Percentiles rank a stretch among this genome's conserved stretches.
Conservation (phyloP, 2,329 filamentous ascomycete genomes). For the Colletotrichum eremochloae region DNA sequence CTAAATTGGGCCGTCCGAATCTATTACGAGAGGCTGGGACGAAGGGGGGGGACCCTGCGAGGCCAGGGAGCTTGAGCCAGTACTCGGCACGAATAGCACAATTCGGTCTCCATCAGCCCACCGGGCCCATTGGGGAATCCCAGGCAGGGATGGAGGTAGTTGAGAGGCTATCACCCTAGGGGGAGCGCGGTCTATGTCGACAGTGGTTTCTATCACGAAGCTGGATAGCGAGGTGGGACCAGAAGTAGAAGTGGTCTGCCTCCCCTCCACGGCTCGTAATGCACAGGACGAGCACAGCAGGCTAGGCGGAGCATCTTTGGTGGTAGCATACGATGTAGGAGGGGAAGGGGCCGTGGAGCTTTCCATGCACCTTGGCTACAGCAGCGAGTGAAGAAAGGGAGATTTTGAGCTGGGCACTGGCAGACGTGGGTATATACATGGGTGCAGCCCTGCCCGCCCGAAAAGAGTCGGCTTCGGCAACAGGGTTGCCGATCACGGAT, state of each 20-base stretch:
- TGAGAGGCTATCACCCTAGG: constrained; percentile 6
- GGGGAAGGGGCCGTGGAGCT: constrained; percentile 12
- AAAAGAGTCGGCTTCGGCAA: constrained; percentile 32
- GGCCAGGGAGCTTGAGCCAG: constrained; percentile 32
- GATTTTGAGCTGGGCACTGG: background rate
- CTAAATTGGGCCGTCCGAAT: constrained; percentile 7
- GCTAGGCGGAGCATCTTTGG: background rate
- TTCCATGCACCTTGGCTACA: constrained; percentile 4
- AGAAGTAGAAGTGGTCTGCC: background rate
- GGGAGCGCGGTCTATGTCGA: constrained; percentile 7
- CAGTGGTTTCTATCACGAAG: constrained; percentile 18
- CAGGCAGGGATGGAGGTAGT: background rate
- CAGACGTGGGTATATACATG: background rate
- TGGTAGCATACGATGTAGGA: background rate
- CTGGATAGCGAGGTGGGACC: constrained; percentile 5
- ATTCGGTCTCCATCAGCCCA: background rate
- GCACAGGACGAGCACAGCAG: background rate
- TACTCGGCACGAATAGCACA: constrained; percentile 10
- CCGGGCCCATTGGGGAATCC: constrained; percentile 10
- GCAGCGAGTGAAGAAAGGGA: constrained; percentile 10
- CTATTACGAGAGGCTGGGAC: constrained; percentile 15
- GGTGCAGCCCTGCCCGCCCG: background rate
- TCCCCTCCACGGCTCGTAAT: background rate
- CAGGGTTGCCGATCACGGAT: constrained; percentile 30
- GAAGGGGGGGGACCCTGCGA: constrained; percentile 11